Percentiles rank a stretch among this genome's conserved stretches.
Evolutionary conservation across 805 yeast genomes (phyloP).

Genomic region (Deakozyma indianensis): DNA sequence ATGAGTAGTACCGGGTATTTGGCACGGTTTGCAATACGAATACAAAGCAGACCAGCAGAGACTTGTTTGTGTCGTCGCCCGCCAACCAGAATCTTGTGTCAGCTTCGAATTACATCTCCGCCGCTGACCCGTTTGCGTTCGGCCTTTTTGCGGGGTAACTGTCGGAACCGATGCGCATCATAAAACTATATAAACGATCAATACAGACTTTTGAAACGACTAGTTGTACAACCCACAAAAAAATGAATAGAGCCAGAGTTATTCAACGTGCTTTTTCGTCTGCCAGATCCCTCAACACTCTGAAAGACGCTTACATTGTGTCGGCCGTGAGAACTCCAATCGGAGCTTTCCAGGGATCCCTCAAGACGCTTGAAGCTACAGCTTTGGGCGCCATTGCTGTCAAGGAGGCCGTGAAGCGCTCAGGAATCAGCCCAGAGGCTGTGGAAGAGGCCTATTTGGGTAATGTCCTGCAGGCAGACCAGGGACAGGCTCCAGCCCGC

Average conservation of each 20-base stretch:
- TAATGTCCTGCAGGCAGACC: constrained; percentile 78
- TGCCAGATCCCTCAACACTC: not conserved
- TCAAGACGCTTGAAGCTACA: constrained; percentile 53
- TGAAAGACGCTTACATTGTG: constrained; percentile 58
- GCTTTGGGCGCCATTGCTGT: constrained; percentile 85
- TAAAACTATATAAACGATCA: too few relatives aligned
- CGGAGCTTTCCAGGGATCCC: constrained; percentile 79
- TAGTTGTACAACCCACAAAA: not conserved
- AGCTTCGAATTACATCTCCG: too few relatives aligned
- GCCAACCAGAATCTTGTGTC: too few relatives aligned
- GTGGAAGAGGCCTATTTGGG: constrained; percentile 88
- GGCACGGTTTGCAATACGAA: too few relatives aligned
- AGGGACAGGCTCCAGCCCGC: constrained; percentile 95
- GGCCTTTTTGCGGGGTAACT: too few relatives aligned
- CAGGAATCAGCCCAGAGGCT: constrained; percentile 44
- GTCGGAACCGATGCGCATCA: too few relatives aligned
- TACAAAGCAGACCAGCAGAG: too few relatives aligned
- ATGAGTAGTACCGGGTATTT: too few relatives aligned
- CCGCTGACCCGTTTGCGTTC: too few relatives aligned
- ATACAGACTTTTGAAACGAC: too few relatives aligned
- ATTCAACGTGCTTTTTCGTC: not conserved
- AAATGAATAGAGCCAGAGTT: not conserved
- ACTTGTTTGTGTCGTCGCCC: too few relatives aligned
- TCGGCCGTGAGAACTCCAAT: constrained; percentile 86
- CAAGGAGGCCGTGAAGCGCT: constrained; percentile 68